Percentiles rank a stretch among this genome's conserved stretches.
Conservation (phyloP, 257 asterid genomes). For the Solanum infundibuliforme region DNA sequence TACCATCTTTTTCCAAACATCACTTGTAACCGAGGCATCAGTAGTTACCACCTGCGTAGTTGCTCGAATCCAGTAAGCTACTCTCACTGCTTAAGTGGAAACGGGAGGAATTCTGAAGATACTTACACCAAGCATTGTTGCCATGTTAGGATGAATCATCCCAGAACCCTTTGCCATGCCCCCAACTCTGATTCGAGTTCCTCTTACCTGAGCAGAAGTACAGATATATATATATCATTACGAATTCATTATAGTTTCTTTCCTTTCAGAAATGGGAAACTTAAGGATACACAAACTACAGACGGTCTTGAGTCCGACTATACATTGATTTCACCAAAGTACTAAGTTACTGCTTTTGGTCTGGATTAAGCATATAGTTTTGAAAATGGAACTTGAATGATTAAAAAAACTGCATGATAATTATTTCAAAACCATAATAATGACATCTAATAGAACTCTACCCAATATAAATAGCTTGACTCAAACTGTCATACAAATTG, state of each 20-base stretch:
- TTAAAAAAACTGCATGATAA: neutral
- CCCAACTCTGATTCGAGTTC: conserved; percentile 54
- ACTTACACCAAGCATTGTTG: conserved; percentile 94
- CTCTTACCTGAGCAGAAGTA: conserved; percentile 52
- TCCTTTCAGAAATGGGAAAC: neutral
- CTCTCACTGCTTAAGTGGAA: neutral
- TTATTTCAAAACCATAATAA: neutral
- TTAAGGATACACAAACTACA: neutral
- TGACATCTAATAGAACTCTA: neutral
- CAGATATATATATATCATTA: neutral
- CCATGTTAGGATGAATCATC: conserved; percentile 99
- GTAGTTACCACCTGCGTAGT: conserved; percentile 76
- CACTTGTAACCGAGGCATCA: conserved; percentile 73
- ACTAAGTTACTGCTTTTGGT: neutral
- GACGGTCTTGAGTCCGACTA: neutral
- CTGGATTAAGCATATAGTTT: neutral
- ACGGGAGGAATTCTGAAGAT: conserved; percentile 1
- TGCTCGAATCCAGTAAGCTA: neutral
- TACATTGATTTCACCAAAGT: neutral
- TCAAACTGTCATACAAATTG: neutral
- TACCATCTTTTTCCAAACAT: conserved; percentile 93
- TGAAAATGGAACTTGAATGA: neutral
- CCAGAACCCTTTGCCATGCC: conserved; percentile 99
- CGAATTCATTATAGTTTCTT: neutral
- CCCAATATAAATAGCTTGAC: neutral